Evolutionary conservation across 257 asterid species (phyloP), one percentile per base, ranked within the genome.

Genomic region (Petrea volubilis): DNA sequence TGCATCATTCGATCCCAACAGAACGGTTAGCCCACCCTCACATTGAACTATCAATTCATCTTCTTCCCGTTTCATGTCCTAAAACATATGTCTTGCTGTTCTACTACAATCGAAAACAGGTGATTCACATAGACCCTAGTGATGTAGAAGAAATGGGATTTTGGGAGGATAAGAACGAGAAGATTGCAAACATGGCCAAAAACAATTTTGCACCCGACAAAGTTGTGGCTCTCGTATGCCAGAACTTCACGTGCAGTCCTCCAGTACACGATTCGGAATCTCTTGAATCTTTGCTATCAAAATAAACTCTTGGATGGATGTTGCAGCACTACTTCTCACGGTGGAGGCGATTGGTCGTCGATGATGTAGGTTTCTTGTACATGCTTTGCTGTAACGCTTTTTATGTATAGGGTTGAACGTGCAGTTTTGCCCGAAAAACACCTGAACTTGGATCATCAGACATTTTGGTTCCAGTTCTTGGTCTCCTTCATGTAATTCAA

Each of bases 171-270:
- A 79, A 75, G 10, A 91, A 88, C 21, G 78, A 60, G 13, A 89
- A 87, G 67, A 74, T 88, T 10, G 97, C 96, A 6, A 31, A 36
- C 21, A 91, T 94, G 97, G 99, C 92, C 0, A 86, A 84, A 60
- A 77, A 61, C 66, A 86, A 84, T 47, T 81, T 47, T 50, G 69
- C 72, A 0, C 12, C 80, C 0, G 86, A 74, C 44, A 88, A 78
- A 75, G 85, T 82, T 0, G 79, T 89, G 11, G 98, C 93, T 27
- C 82, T 94, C 6, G 96, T 91, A 8, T 94, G 98, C 81, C 95
- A 85, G 77, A 84, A 89, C 74, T 94, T 94, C 79, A 80, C 91
- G 1, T 94, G 98, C 81, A 91, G 92, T 36, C 94, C 97, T 53
- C 81, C 89, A 0, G 85, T 89, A 8, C 41, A 61, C 11, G 92